Conservation (phyloP, 192 early-diverging fungal genomes). For the Linnemannia hyalina region DNA sequence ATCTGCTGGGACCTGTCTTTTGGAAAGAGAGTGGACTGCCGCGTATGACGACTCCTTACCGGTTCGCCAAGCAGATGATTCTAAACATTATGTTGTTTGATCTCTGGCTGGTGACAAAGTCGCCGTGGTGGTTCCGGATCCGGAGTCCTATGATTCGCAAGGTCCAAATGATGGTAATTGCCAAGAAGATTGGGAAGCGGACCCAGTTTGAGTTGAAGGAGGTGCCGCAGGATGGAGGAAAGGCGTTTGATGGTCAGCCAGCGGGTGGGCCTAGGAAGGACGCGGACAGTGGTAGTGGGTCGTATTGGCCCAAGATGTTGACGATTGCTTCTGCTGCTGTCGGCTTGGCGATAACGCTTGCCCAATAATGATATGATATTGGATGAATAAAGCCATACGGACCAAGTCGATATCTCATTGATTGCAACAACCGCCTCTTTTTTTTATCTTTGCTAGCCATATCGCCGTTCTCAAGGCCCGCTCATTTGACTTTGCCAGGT, state of each 20-base stretch:
- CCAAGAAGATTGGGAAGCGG: conserved; percentile 11
- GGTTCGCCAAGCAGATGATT: not conserved
- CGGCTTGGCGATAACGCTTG: conserved; percentile 5
- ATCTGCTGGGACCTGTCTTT: conserved; percentile 16
- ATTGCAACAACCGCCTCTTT: not conserved
- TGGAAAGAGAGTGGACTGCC: conserved; percentile 26
- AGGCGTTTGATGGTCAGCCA: not conserved
- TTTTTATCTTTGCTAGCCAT: not conserved
- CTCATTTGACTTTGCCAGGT: no score
- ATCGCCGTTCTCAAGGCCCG: no score
- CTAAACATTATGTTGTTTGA: not conserved
- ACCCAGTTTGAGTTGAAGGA: conserved; percentile 20
- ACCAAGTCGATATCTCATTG: not conserved
- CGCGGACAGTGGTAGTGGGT: not conserved
- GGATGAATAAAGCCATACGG: no score
- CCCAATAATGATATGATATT: not conserved
- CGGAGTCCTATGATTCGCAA: not conserved
- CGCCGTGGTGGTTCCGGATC: conserved; percentile 18
- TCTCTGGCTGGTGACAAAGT: conserved; percentile 19
- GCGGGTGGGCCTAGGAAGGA: not conserved
- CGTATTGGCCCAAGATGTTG: conserved; percentile 8
- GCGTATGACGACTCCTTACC: not conserved
- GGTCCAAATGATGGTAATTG: not conserved
- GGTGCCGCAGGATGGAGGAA: conserved; percentile 1
- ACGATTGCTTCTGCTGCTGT: conserved; percentile 13